These are phyloP conservation scores for Vigna angularis DNA, from an alignment of 306 rosid species.

Conservation along the genomic window DNA sequence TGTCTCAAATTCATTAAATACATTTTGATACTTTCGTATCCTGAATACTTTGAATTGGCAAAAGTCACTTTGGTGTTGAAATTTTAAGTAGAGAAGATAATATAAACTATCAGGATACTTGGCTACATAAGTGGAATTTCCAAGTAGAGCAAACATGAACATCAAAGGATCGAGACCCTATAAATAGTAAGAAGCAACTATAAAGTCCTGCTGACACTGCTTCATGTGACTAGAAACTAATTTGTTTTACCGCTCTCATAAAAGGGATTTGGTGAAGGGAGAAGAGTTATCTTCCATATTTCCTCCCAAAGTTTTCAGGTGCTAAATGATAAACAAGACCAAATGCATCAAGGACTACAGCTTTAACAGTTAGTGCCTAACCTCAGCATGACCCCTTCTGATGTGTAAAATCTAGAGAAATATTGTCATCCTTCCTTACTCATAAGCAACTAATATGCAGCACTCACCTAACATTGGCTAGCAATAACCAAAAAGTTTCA, in stretches of 20 bases:
- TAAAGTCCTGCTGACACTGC: constrained; percentile 24
- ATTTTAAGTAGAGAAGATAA: constrained; percentile 26
- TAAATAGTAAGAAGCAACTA: constrained; percentile 40
- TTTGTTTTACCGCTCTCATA: constrained; percentile 13
- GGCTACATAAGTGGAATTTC: constrained; percentile 77
- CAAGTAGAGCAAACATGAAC: constrained; percentile 84
- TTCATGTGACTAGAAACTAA: constrained; percentile 31
- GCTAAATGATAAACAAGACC: constrained; percentile 21
- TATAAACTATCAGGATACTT: constrained; percentile 54
- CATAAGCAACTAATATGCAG: constrained; percentile 17
- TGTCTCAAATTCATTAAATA: background rate
- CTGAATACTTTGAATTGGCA: constrained; percentile 14
- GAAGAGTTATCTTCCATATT: constrained; percentile 16
- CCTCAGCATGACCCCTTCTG: constrained; percentile 80
- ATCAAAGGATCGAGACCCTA: constrained; percentile 92
- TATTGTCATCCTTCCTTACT: background rate
- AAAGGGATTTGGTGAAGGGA: constrained; percentile 34
- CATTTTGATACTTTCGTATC: constrained; percentile 23
- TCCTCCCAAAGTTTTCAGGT: constrained; percentile 20
- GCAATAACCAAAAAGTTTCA: constrained; percentile 24
- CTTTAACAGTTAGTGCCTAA: constrained; percentile 46
- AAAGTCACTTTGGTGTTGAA: constrained; percentile 26
- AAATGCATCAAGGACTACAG: constrained; percentile 14
- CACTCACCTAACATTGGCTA: background rate
- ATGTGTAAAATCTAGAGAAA: constrained; percentile 62